These are phyloP conservation scores for Calonectria pseudoturangicola DNA, from an alignment of 2,329 filamentous ascomycete genomes.

Conservation along the genomic window DNA sequence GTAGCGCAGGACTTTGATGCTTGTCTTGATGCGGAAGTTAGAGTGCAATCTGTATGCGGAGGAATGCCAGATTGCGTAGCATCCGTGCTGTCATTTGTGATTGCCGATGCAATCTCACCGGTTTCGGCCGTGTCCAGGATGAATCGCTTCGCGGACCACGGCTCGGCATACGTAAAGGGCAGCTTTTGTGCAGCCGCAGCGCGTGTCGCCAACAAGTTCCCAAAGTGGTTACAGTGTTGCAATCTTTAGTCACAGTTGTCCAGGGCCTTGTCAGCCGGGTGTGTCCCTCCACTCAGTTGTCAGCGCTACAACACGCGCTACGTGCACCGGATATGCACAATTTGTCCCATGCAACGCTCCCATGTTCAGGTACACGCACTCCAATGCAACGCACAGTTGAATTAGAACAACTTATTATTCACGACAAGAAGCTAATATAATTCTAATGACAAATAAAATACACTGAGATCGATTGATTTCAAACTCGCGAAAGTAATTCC, in stretches of 20 bases:
- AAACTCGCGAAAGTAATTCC: constrained; percentile 10
- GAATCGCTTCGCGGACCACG: not conserved
- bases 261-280: not conserved
- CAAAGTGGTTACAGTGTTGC: not conserved
- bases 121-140: not conserved
- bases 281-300: not conserved
- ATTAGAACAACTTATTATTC: constrained; percentile 13
- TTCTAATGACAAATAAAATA: constrained; percentile 19
- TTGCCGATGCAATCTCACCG: constrained; percentile 12
- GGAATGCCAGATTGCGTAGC: constrained; percentile 25
- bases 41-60: constrained; percentile 28
- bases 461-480: constrained; percentile 6
- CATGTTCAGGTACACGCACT: constrained; percentile 1
- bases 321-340: not conserved
- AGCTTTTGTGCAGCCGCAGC: not conserved
- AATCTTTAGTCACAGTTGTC: not conserved
- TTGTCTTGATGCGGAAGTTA: constrained; percentile 40
- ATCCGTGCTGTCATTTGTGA: constrained; percentile 23
- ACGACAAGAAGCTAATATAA: constrained; percentile 4
- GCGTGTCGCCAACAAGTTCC: not conserved
- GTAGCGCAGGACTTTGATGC: constrained; percentile 35
- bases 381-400: constrained; percentile 7
- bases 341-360: constrained; percentile 1
- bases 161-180: not conserved
- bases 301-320: not conserved